Evolutionary conservation across 208 protist genomes (phyloP), one percentile per base, ranked within the genome.

Genomic region (Acanthamoeba royreba): DNA sequence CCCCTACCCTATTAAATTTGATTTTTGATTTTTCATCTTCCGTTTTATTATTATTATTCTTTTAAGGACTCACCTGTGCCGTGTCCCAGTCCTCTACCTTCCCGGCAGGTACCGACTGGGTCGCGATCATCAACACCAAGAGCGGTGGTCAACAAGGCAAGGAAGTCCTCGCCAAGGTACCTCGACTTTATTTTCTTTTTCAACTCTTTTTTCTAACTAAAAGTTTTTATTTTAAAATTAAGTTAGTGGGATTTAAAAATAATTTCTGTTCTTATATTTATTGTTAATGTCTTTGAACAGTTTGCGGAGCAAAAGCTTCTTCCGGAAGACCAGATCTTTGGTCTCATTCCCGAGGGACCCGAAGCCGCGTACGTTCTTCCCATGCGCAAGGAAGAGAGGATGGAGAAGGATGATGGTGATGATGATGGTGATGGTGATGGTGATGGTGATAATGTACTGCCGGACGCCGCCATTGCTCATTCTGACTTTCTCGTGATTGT

Each of bases 51-150:
- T 58, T n/a, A 58, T 13, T n/a, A 58, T 22, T 58, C 22, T 58
- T 58, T 22, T 58, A n/a, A 58, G 13, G 49, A 42, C 69, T 81
- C 1, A 72, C 61, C 31, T 72, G 4, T 35, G 55, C 55, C 22
- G 53, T n/a, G 11, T 3, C 55, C 4, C 8, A 19, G 55, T 35
- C 55, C 66, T 77, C 66, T 77, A 53, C 72, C 11, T 83, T 38
- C 38, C 42, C 42, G 17, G 72, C 72, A 31, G 72, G 42, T 11
- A 79, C 69, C 4, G 81, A 89, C 31, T 89, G 81, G 81, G 66
- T 89, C n/a, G 81, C 81, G 38, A 69, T 89, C 81, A 66, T 89
- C 22, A 89, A 89, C 49, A 89, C 81, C 81, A 89, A 89, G 81
- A 89, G 81, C 25, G 81, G 81, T 45, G 81, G 81, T 35, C 81